phyloP scores from a whole-genome alignment of 2,329 filamentous ascomycete genomes.

The Aureobasidium vineae region DNA sequence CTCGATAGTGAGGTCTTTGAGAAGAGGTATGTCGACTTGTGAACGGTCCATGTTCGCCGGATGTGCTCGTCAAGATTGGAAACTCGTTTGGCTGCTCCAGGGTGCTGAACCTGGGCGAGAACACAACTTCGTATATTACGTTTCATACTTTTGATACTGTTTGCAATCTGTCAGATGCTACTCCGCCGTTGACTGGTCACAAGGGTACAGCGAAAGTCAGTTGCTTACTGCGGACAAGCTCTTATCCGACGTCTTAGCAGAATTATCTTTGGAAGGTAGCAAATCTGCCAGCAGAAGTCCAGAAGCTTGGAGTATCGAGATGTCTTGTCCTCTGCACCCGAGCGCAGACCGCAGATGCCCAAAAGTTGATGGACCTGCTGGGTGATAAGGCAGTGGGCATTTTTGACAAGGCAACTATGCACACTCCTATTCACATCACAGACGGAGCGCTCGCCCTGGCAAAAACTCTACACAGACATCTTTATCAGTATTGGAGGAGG shows the following conservation, averaged over 20 bases:
- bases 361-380: conserved; percentile 42
- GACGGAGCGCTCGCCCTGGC: conserved; percentile 53
- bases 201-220: too few species aligned
- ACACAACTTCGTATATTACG: too few species aligned
- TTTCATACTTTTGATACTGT: too few species aligned
- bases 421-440: conserved; percentile 59
- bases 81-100: too few species aligned
- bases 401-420: conserved; percentile 60
- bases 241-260: conserved; percentile 41
- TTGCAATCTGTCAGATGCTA: too few species aligned
- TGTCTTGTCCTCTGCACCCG: background rate
- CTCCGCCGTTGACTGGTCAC: too few species aligned
- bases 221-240: too few species aligned
- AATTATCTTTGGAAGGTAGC: conserved; percentile 57
- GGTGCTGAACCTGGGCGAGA: too few species aligned
- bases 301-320: background rate
- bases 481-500: conserved; percentile 54
- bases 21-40: conserved; percentile 44
- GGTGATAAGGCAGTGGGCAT: conserved; percentile 50
- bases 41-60: background rate
- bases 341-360: background rate
- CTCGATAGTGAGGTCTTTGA: conserved; percentile 71
- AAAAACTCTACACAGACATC: background rate
- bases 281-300: conserved; percentile 44
- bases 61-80: background rate